A percentile compares a stretch with the other conserved stretches of the same genome.
phyloP scores from a whole-genome alignment of 805 yeast genomes.

The Myxozyma neglecta region DNA sequence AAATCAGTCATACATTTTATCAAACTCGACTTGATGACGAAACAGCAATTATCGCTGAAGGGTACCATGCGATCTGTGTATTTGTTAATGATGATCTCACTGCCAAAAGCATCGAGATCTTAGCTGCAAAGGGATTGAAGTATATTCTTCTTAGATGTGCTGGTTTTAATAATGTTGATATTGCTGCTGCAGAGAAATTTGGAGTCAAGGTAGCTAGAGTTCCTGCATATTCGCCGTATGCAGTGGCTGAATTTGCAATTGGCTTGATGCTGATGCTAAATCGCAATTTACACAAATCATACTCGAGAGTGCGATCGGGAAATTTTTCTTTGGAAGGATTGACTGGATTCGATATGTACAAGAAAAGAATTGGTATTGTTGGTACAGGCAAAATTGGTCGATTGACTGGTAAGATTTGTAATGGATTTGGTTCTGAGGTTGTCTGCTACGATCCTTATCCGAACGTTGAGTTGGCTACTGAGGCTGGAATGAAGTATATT shows the following conservation, averaged over 20 bases:
- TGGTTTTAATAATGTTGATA: conserved; percentile 36
- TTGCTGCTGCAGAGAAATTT: conserved; percentile 30
- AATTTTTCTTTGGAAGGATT: conserved; percentile 37
- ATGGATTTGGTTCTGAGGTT: conserved; percentile 48
- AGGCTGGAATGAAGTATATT: conserved; percentile 42
- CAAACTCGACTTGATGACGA: conserved; percentile 32
- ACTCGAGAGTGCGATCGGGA: conserved; percentile 36
- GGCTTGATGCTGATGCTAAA: conserved; percentile 36
- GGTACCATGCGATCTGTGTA: conserved; percentile 32
- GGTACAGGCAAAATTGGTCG: conserved; percentile 53
- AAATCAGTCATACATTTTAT: conserved; percentile 10
- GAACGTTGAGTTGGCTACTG: conserved; percentile 38
- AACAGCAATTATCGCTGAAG: conserved; percentile 30
- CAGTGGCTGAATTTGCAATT: conserved; percentile 38
- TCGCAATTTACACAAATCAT: conserved; percentile 36
- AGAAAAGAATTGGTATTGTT: conserved; percentile 48
- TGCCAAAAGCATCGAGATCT: conserved; percentile 22
- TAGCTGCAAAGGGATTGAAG: conserved; percentile 30
- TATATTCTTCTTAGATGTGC: conserved; percentile 34
- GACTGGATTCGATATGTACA: conserved; percentile 38
- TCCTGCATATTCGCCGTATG: conserved; percentile 37
- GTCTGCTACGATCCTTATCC: conserved; percentile 46
- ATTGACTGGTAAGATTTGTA: conserved; percentile 46
- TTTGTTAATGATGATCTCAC: conserved; percentile 34
- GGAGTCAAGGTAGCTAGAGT: conserved; percentile 36